Evolutionary conservation across 768 basidiomycete genomes (phyloP).

Genomic region (Trametes maxima): DNA sequence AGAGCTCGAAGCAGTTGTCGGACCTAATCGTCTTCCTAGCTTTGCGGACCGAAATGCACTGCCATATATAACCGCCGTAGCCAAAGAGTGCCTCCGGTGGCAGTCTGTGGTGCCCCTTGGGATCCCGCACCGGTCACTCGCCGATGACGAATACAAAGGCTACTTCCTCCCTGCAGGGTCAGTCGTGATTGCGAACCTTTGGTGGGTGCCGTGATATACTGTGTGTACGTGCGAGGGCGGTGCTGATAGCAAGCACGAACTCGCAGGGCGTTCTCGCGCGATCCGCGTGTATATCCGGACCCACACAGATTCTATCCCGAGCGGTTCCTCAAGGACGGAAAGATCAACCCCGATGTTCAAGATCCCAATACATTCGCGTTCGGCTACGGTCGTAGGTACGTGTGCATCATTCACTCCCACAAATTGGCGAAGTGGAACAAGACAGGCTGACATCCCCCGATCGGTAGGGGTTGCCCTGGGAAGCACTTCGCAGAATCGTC

Average conservation of each 20-base stretch:
- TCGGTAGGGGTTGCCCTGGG: conserved; percentile 12
- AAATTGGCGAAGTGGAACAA: too few species aligned
- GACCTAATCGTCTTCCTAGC: conserved; percentile 26
- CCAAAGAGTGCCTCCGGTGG: conserved; percentile 33
- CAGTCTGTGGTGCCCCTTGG: conserved; percentile 23
- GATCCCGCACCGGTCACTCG: conserved; percentile 17
- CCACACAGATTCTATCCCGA: conserved; percentile 22
- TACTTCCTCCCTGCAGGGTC: conserved; percentile 22
- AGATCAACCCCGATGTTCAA: conserved; percentile 8
- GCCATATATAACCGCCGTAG: conserved; percentile 31
- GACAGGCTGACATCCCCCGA: not conserved
- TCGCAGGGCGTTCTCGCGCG: conserved; percentile 16
- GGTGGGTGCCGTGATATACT: not conserved
- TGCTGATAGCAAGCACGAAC: not conserved
- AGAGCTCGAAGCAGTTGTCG: conserved; percentile 25
- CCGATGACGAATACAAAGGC: conserved; percentile 23
- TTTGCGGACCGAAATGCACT: conserved; percentile 28
- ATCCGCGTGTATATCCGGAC: conserved; percentile 12
- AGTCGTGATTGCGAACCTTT: conserved; percentile 14
- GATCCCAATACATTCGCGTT: conserved; percentile 19
- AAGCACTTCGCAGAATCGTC: conserved; percentile 17
- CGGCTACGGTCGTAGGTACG: conserved; percentile 22
- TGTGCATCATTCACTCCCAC: not conserved
- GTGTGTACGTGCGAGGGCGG: too few species aligned
- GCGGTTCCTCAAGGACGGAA: conserved; percentile 20